Evolutionary conservation across 2,329 filamentous ascomycete genomes (phyloP).

Genomic region (Spiromastix sp.): DNA sequence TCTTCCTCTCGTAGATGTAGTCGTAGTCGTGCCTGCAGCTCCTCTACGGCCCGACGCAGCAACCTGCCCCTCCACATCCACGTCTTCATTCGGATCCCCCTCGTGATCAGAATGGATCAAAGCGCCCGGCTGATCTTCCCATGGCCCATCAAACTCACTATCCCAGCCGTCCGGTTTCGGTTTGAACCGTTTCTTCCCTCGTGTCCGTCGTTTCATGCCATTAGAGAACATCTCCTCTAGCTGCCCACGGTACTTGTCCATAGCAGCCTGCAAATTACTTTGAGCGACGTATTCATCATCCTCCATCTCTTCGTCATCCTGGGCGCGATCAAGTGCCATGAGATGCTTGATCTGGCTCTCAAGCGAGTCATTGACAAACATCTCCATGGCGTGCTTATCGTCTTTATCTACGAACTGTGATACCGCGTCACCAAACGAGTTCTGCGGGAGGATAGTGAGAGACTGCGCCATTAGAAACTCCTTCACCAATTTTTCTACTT

Average conservation of each 20-base stretch:
- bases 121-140: constrained; percentile 69
- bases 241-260: constrained; percentile 60
- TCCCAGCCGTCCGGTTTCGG: constrained; percentile 77
- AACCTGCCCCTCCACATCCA: constrained; percentile 29
- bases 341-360: constrained; percentile 61
- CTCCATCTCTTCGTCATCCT: constrained; percentile 55
- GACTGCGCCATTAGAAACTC: constrained; percentile 82
- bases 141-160: constrained; percentile 75
- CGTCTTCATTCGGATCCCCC: constrained; percentile 38
- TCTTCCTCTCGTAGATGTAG: constrained; percentile 24
- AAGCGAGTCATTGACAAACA: constrained; percentile 64
- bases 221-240: constrained; percentile 62
- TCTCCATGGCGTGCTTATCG: constrained; percentile 83
- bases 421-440: constrained; percentile 85
- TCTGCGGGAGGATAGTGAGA: constrained; percentile 84
- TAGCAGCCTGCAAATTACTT: constrained; percentile 59
- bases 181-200: constrained; percentile 51
- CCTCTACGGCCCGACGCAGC: constrained; percentile 31
- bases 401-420: constrained; percentile 90
- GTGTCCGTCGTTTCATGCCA: constrained; percentile 47
- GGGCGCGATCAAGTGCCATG: constrained; percentile 54
- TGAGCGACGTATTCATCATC: constrained; percentile 61
- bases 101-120: constrained; percentile 44
- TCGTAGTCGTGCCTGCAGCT: constrained; percentile 32
- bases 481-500: constrained; percentile 78